Conservation (phyloP, 2,329 filamentous ascomycete genomes). For the Colletotrichum sp. region DNA sequence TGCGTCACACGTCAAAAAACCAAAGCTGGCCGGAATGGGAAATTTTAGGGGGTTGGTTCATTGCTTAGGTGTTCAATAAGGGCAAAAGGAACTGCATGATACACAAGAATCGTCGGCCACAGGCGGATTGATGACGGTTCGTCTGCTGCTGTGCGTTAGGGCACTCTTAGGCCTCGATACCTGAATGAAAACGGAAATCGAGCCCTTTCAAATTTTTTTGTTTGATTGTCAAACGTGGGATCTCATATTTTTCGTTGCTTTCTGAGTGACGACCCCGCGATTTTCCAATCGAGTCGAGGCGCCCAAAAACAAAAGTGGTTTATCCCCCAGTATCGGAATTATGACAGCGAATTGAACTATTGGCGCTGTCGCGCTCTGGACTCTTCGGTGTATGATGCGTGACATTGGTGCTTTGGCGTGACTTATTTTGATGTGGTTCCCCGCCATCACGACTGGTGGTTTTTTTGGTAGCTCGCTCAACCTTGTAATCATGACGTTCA, state of each 20-base stretch:
- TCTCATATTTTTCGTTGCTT: not conserved
- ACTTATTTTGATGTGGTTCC: not conserved
- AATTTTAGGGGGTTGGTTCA: slow-evolving; percentile 44
- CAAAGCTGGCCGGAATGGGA: slow-evolving; percentile 24
- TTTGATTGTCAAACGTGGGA: slow-evolving; percentile 6
- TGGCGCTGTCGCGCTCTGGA: not conserved
- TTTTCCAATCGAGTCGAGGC: not conserved
- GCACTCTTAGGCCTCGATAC: slow-evolving; percentile 27
- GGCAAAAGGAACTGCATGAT: slow-evolving; percentile 56
- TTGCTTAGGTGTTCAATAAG: slow-evolving; percentile 59
- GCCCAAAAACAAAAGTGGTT: slow-evolving; percentile 13
- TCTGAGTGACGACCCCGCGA: slow-evolving; percentile 7
- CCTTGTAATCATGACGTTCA: slow-evolving; percentile 20
- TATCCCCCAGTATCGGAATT: not conserved
- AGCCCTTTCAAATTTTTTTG: slow-evolving; percentile 7
- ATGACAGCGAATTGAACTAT: slow-evolving; percentile 21
- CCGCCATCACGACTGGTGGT: not conserved
- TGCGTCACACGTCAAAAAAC: slow-evolving; percentile 23
- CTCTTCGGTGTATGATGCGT: not conserved
- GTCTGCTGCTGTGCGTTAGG: slow-evolving; percentile 43
- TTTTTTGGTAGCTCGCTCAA: not conserved
- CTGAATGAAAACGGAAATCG: slow-evolving; percentile 26
- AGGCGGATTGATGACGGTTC: slow-evolving; percentile 39
- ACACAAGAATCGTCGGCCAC: slow-evolving; percentile 30
- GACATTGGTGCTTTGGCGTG: not conserved